These are phyloP conservation scores for Chrysanthemum lavandulifolium DNA, from an alignment of 129 eudicot species.

Conservation along the genomic window DNA sequence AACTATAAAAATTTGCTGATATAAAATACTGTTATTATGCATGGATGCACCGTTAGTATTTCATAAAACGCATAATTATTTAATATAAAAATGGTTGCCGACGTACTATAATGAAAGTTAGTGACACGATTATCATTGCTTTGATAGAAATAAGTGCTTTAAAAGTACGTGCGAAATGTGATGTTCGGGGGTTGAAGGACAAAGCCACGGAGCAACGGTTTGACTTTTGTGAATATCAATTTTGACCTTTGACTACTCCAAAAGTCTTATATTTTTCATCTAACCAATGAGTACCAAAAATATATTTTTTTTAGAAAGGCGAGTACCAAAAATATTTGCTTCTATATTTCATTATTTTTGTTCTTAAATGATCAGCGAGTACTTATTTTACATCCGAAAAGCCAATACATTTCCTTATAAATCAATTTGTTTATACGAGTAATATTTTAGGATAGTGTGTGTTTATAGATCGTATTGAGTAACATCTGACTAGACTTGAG, in stretches of 20 bases:
- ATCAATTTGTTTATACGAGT: too few relatives aligned
- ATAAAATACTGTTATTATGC: too few relatives aligned
- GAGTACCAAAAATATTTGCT: background rate
- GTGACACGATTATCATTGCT: slow-evolving; percentile 28
- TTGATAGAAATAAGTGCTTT: slow-evolving; percentile 29
- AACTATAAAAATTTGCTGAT: too few relatives aligned
- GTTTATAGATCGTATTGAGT: too few relatives aligned
- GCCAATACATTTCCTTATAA: too few relatives aligned
- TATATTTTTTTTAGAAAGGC: too few relatives aligned
- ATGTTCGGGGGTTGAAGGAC: slow-evolving; percentile 51
- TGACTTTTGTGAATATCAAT: slow-evolving; percentile 24
- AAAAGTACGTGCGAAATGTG: slow-evolving; percentile 33
- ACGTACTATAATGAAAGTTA: slow-evolving; percentile 20
- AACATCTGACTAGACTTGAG: too few relatives aligned
- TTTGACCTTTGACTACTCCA: slow-evolving; percentile 26
- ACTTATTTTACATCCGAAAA: too few relatives aligned
- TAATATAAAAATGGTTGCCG: background rate
- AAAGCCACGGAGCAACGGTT: slow-evolving; percentile 30
- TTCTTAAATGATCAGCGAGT: too few relatives aligned
- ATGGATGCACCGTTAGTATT: too few relatives aligned
- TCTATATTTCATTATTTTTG: background rate
- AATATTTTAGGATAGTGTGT: too few relatives aligned
- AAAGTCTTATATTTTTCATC: slow-evolving; percentile 12
- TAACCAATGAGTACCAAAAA: background rate
- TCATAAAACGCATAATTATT: too few relatives aligned